Conservation (phyloP, 2,329 filamentous ascomycete genomes). For the Aspergillus pseudoviridinutans region DNA sequence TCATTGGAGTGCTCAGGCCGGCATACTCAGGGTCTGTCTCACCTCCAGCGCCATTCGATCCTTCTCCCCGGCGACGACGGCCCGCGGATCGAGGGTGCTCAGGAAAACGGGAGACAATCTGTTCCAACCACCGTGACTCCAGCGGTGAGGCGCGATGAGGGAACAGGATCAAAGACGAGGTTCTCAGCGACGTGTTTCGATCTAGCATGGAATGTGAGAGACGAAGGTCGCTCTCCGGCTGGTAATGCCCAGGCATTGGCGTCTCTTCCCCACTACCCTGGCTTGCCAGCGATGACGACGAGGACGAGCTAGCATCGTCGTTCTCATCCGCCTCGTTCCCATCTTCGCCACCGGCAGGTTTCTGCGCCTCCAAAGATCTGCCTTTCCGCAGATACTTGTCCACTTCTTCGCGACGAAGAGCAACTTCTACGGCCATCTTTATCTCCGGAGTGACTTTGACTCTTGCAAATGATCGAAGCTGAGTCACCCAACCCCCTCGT, state of each 20-base stretch:
- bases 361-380: conserved; percentile 15
- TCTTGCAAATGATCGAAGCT: conserved; percentile 87
- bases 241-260: conserved; percentile 29
- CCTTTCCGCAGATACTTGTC: conserved; percentile 34
- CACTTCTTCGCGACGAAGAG: conserved; percentile 63
- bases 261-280: conserved; percentile 37
- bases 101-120: conserved; percentile 40
- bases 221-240: conserved; percentile 23
- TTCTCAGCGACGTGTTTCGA: conserved; percentile 28
- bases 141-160: conserved; percentile 74
- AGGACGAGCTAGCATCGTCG: conserved; percentile 33
- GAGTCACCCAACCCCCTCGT: conserved; percentile 87
- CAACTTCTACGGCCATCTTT: conserved; percentile 72
- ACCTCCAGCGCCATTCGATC: conserved; percentile 8
- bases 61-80: conserved; percentile 12
- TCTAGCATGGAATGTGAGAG: conserved; percentile 33
- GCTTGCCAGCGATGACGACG: conserved; percentile 37
- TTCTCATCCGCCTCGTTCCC: conserved; percentile 16
- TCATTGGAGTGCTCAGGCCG: conserved; percentile 37
- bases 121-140: conserved; percentile 66
- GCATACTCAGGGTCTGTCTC: conserved; percentile 21
- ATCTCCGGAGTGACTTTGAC: conserved; percentile 80
- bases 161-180: conserved; percentile 68
- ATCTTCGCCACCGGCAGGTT: conserved; percentile 1
- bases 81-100: conserved; percentile 16